These are phyloP conservation scores for Komagataella ulmi DNA, from an alignment of 805 yeast genomes.

Conservation along the genomic window DNA sequence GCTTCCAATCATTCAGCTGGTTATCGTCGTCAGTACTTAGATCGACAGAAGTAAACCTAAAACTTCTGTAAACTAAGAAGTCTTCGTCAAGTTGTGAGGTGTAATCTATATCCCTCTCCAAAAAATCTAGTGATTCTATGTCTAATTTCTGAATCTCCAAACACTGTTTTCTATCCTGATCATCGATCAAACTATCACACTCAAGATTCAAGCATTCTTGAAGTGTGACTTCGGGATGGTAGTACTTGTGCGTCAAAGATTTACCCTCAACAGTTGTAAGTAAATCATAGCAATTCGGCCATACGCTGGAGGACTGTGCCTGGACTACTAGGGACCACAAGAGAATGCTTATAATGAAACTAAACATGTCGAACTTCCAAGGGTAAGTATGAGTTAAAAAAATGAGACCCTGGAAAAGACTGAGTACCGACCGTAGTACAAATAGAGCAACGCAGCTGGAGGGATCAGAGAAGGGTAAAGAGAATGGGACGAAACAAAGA, in stretches of 20 bases:
- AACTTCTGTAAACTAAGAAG: not conserved
- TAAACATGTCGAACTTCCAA: not conserved
- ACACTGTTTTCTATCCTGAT: not conserved
- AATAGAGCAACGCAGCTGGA: not conserved
- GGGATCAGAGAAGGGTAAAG: not conserved
- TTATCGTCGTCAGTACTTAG: not conserved
- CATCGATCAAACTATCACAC: not conserved
- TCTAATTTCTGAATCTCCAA: not conserved
- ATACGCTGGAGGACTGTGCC: not conserved
- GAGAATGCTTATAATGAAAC: not conserved
- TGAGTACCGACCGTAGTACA: not conserved
- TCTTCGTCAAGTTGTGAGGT: not conserved
- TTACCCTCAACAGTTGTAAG: not conserved
- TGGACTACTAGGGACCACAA: not conserved
- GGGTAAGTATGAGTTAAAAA: not conserved
- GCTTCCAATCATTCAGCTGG: slow-evolving; percentile 10
- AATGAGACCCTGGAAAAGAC: not conserved
- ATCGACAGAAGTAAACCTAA: not conserved
- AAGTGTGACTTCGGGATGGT: not conserved
- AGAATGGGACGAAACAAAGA: not conserved
- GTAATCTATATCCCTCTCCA: not conserved
- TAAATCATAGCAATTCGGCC: not conserved
- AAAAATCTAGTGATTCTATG: not conserved
- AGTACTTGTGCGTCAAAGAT: not conserved
- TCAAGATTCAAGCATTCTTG: not conserved